Conservation (phyloP, 805 yeast genomes). For the Candida tammaniensis region DNA sequence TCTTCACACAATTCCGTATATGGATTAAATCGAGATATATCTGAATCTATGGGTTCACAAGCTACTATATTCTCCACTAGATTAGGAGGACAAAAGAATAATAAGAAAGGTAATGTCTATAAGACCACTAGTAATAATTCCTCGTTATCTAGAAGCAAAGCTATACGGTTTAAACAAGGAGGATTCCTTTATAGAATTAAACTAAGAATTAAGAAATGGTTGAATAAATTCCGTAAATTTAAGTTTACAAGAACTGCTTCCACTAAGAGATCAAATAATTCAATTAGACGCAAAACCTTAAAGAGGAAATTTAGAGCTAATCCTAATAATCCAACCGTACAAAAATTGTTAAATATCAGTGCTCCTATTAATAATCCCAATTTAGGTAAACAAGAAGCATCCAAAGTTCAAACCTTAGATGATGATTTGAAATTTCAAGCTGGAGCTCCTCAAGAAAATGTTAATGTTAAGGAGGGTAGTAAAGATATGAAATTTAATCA, state of each 20-base stretch:
- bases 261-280: constrained; percentile 20
- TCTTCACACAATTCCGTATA: constrained; percentile 1
- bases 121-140: constrained; percentile 9
- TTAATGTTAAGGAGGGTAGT: constrained; percentile 8
- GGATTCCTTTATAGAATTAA: constrained; percentile 30
- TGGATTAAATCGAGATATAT: constrained; percentile 17
- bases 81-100: constrained; percentile 15
- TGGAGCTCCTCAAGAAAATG: constrained; percentile 24
- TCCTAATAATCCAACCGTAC: constrained; percentile 13
- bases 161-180: constrained; percentile 35
- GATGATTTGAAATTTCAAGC: constrained; percentile 20
- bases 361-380: constrained; percentile 33
- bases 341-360: constrained; percentile 19
- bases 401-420: constrained; percentile 18
- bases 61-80: constrained; percentile 45
- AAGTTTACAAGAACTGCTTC: constrained; percentile 22
- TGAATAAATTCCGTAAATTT: constrained; percentile 21
- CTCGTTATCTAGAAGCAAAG: constrained; percentile 25
- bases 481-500: constrained; percentile 17
- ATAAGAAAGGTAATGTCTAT: constrained; percentile 3
- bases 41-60: constrained; percentile 41
- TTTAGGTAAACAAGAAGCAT: constrained; percentile 19
- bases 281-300: constrained; percentile 12
- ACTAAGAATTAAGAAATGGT: constrained; percentile 22
- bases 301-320: constrained; percentile 16